A percentile compares a stretch with the other conserved stretches of the same genome.
These are phyloP conservation scores for Geosmithia flava DNA, from an alignment of 2,329 filamentous ascomycete genomes.

Conservation along the genomic window DNA sequence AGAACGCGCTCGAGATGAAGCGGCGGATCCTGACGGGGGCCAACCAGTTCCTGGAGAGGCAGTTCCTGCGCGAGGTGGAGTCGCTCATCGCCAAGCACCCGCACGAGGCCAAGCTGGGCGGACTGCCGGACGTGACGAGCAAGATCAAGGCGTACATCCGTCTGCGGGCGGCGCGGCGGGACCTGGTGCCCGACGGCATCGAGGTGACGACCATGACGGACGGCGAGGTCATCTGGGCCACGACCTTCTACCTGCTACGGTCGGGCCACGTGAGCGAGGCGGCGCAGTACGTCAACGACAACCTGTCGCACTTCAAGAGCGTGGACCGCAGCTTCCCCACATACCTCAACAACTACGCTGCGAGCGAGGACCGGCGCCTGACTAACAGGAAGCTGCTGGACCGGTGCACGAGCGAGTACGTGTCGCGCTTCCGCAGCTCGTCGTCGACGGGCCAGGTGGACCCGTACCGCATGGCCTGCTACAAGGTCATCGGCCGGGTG, in stretches of 20 bases:
- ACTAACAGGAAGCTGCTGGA: constrained; percentile 64
- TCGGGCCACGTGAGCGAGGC: constrained; percentile 78
- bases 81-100: constrained; percentile 69
- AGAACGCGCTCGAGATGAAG: constrained; percentile 52
- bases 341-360: constrained; percentile 77
- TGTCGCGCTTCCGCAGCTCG: constrained; percentile 70
- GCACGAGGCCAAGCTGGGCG: constrained; percentile 78
- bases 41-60: constrained; percentile 65
- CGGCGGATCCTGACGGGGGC: constrained; percentile 73
- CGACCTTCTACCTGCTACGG: constrained; percentile 84
- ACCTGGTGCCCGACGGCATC: constrained; percentile 69
- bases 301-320: constrained; percentile 71
- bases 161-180: constrained; percentile 65
- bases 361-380: constrained; percentile 63
- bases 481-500: constrained; percentile 86
- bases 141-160: constrained; percentile 90
- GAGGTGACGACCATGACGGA: constrained; percentile 67
- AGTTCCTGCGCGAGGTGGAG: constrained; percentile 71
- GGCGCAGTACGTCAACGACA: constrained; percentile 70
- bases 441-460: constrained; percentile 80
- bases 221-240: constrained; percentile 82
- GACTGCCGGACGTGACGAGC: constrained; percentile 75
- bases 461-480: constrained; percentile 92
- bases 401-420: constrained; percentile 82
- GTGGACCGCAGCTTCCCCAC: constrained; percentile 83